Conservation (phyloP, 495 filamentous ascomycete species). For the Letharia columbiana region DNA sequence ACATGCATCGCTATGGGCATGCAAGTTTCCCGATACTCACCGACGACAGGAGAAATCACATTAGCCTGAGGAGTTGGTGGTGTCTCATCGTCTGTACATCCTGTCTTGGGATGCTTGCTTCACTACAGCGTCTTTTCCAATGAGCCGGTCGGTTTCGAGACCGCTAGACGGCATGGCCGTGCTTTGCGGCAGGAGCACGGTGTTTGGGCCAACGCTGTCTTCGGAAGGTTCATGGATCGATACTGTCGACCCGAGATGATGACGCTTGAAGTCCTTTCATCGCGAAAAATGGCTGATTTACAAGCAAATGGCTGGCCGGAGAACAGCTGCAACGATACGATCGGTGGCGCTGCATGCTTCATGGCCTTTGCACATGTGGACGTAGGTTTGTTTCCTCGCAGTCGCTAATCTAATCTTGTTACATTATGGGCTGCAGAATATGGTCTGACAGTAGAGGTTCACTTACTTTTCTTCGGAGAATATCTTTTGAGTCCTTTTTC, state of each 20-base stretch:
- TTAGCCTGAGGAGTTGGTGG: slow-evolving; percentile 7
- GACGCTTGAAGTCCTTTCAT: not conserved
- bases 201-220: slow-evolving; percentile 17
- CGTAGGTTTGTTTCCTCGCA: not conserved
- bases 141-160: not conserved
- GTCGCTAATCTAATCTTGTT: not conserved
- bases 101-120: slow-evolving; percentile 15
- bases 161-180: slow-evolving; percentile 8
- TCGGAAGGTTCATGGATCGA: slow-evolving; percentile 15
- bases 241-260: slow-evolving; percentile 7
- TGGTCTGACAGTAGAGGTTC: not conserved
- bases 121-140: slow-evolving; percentile 16
- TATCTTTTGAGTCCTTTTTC: not conserved
- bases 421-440: not conserved
- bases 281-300: slow-evolving; percentile 6
- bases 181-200: slow-evolving; percentile 9
- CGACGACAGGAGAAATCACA: slow-evolving; percentile 11
- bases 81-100: slow-evolving; percentile 14
- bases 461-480: not conserved
- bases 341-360: slow-evolving; percentile 18
- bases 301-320: slow-evolving; percentile 11
- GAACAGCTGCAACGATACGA: slow-evolving; percentile 5
- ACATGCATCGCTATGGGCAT: slow-evolving; percentile 20
- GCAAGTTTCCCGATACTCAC: slow-evolving; percentile 18
- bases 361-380: slow-evolving; percentile 17